A percentile compares a stretch with the other conserved stretches of the same genome.
phyloP scores from a whole-genome alignment of 345 rosid genomes.

The Hibiscus mutabilis region DNA sequence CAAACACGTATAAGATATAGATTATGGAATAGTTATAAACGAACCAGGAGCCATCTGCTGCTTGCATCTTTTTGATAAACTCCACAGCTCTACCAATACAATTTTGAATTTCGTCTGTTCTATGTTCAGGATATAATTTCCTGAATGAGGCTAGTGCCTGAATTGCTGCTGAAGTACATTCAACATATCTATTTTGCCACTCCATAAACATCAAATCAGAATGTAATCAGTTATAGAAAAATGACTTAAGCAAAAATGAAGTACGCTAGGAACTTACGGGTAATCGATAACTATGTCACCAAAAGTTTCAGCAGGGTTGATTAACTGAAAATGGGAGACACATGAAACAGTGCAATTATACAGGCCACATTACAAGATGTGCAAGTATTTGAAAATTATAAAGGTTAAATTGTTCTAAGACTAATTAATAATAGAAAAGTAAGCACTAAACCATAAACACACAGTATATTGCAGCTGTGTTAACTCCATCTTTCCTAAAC shows the following conservation, averaged over 20 bases:
- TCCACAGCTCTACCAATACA: conserved; percentile 27
- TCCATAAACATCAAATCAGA: conserved; percentile 4
- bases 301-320: conserved; percentile 98
- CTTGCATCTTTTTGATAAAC: conserved; percentile 33
- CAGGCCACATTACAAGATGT: neutral
- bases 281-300: conserved; percentile 95
- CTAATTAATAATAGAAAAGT: neutral
- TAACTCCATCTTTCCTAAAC: neutral
- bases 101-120: conserved; percentile 34
- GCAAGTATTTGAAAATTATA: neutral
- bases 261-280: conserved; percentile 54
- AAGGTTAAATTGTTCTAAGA: neutral
- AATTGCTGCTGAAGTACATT: conserved; percentile 49
- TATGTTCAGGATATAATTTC: conserved; percentile 38
- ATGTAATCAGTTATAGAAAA: neutral
- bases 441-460: neutral
- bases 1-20: neutral
- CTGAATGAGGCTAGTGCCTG: conserved; percentile 31
- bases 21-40: neutral
- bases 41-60: conserved; percentile 28
- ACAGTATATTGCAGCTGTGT: neutral
- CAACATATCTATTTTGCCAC: conserved; percentile 33
- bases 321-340: conserved; percentile 39
- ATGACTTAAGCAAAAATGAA: neutral
- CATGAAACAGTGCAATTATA: neutral